phyloP scores from a whole-genome alignment of 768 basidiomycete genomes.

The Trametes cingulata region DNA sequence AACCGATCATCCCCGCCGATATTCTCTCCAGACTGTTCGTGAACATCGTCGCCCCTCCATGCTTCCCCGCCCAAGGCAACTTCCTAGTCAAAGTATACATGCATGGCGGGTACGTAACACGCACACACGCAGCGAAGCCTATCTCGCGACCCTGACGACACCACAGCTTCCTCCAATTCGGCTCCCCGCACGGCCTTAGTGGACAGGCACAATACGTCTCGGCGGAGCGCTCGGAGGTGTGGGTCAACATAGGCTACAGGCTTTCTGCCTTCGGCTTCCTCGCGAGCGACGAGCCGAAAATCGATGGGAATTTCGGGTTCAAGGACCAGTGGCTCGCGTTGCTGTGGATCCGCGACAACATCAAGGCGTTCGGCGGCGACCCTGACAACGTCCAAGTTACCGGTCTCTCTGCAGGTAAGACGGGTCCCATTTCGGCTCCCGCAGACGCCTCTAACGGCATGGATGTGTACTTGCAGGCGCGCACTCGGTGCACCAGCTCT shows the following conservation, averaged over 20 bases:
- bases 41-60: conserved; percentile 64
- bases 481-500: conserved; percentile 73
- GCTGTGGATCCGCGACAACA: conserved; percentile 72
- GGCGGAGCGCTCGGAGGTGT: conserved; percentile 64
- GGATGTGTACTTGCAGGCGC: conserved; percentile 45
- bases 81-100: conserved; percentile 76
- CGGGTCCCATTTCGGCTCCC: too few relatives aligned
- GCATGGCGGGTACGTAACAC: conserved; percentile 62
- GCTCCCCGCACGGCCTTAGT: conserved; percentile 64
- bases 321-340: conserved; percentile 82
- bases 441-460: neutral
- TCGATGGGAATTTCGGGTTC: conserved; percentile 80
- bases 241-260: conserved; percentile 78
- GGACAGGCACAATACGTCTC: conserved; percentile 69
- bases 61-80: conserved; percentile 40
- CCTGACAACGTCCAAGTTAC: conserved; percentile 59
- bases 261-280: conserved; percentile 78
- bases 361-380: conserved; percentile 70
- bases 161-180: conserved; percentile 72
- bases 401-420: conserved; percentile 71
- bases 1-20: too few relatives aligned
- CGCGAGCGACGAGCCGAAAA: conserved; percentile 58
- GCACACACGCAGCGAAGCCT: neutral
- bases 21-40: conserved; percentile 51
- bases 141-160: neutral